These are phyloP conservation scores for Gentiana macrophylla DNA, from an alignment of 257 asterid species.

Conservation along the genomic window DNA sequence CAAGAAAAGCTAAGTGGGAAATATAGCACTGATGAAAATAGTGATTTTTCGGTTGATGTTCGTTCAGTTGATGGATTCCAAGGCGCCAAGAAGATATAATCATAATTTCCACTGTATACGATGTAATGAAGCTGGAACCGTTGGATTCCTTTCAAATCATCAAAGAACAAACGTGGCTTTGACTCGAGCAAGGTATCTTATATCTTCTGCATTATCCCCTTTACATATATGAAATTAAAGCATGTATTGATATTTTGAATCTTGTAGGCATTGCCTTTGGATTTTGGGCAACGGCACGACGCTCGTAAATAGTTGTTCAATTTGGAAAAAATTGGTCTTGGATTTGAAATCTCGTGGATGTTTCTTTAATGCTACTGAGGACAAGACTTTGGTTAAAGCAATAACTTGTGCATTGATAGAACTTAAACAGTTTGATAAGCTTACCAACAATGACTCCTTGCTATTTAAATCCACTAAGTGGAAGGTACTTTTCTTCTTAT, in stretches of 20 bases:
- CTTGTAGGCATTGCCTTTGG: slow-evolving; percentile 58
- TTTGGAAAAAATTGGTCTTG: slow-evolving; percentile 47
- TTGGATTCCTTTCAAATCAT: slow-evolving; percentile 57
- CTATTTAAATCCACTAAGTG: slow-evolving; percentile 14
- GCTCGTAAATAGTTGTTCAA: slow-evolving; percentile 36
- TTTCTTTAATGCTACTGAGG: slow-evolving; percentile 37
- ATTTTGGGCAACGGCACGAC: slow-evolving; percentile 58
- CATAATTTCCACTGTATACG: slow-evolving; percentile 61
- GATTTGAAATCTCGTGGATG: slow-evolving; percentile 56
- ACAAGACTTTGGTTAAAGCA: slow-evolving; percentile 32
- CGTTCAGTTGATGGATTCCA: slow-evolving; percentile 79
- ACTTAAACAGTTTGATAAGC: slow-evolving; percentile 20
- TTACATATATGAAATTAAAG: no score
- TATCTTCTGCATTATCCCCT: no score
- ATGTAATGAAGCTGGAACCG: slow-evolving; percentile 46
- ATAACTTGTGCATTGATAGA: slow-evolving; percentile 30
- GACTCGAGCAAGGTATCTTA: slow-evolving; percentile 59
- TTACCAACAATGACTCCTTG: slow-evolving; percentile 19
- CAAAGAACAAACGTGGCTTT: slow-evolving; percentile 63
- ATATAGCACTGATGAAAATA: slow-evolving; percentile 36
- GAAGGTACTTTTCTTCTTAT: slow-evolving; percentile 13
- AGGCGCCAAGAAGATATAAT: slow-evolving; percentile 80
- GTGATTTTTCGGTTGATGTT: slow-evolving; percentile 48
- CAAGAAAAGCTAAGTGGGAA: slow-evolving; percentile 36
- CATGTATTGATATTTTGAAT: not conserved